A percentile compares a stretch with the other conserved stretches of the same genome.
These are phyloP conservation scores for Fusarium tjaetaba DNA, from an alignment of 2,329 filamentous ascomycete genomes.

Conservation along the genomic window DNA sequence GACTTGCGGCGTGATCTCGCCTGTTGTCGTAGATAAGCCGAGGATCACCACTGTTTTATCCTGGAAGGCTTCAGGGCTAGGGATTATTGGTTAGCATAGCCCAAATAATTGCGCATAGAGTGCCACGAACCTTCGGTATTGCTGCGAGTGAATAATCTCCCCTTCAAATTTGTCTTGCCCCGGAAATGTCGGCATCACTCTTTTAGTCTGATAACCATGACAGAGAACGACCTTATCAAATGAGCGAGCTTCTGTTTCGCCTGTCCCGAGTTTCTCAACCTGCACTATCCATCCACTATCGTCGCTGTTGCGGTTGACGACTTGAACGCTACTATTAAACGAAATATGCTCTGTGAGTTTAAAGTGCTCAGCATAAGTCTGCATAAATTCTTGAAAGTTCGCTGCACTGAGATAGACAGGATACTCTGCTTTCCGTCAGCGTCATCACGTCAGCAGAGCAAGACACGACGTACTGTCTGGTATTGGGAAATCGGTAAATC, in stretches of 20 bases:
- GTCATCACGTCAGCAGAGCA: rapidly evolving
- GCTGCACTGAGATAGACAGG: conserved; percentile 4
- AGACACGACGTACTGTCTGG: conserved; percentile 3
- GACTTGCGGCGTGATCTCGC: conserved; percentile 7
- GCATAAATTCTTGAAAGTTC: conserved; percentile 28
- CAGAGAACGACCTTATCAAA: conserved; percentile 30
- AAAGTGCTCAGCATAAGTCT: conserved; percentile 15
- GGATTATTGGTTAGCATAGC: rapidly evolving
- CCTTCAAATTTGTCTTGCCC: conserved; percentile 1
- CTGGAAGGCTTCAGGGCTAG: neutral
- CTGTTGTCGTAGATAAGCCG: conserved; percentile 10
- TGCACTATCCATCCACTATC: conserved; percentile 5
- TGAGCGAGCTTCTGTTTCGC: neutral
- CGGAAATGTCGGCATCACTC: conserved; percentile 8
- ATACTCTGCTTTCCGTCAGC: neutral
- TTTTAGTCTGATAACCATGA: conserved; percentile 20
- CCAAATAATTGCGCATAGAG: rapidly evolving
- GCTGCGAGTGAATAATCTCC: conserved; percentile 16
- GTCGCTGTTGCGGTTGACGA: neutral
- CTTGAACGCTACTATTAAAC: conserved; percentile 4
- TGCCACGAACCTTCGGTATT: conserved; percentile 6
- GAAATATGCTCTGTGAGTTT: neutral
- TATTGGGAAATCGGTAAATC: conserved; percentile 22
- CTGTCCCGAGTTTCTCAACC: neutral
- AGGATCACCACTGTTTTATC: conserved; percentile 15